Percentiles rank a stretch among this genome's conserved stretches.
Conservation (phyloP, 2,329 filamentous ascomycete genomes). For the Alternaria infectoria region DNA sequence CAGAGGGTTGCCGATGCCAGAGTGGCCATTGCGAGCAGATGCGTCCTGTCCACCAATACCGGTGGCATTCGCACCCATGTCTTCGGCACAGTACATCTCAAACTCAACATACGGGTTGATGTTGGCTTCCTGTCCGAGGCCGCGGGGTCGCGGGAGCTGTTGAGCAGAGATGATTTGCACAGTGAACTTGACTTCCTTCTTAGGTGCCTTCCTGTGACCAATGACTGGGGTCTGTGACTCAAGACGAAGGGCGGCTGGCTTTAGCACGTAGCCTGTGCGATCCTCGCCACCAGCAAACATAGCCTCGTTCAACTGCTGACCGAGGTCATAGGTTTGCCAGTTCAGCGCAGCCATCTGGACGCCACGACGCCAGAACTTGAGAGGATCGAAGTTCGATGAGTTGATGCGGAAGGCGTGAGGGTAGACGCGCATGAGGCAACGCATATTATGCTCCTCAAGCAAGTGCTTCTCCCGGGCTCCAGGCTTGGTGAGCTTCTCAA, state of each 20-base stretch:
- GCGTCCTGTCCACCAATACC: conserved; percentile 71
- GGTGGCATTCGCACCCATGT: conserved; percentile 78
- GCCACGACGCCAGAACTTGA: conserved; percentile 91
- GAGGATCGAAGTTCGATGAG: conserved; percentile 93
- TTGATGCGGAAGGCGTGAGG: conserved; percentile 80
- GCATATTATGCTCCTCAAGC: conserved; percentile 88
- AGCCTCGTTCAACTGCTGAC: conserved; percentile 94
- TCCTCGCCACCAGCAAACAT: conserved; percentile 95
- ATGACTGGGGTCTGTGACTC: conserved; percentile 46
- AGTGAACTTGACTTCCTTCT: conserved; percentile 82
- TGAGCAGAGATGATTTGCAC: conserved; percentile 93
- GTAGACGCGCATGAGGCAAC: conserved; percentile 87
- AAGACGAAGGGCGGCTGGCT: conserved; percentile 79
- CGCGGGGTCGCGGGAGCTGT: conserved; percentile 84
- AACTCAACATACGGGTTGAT: conserved; percentile 95
- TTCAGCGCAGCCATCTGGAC: conserved; percentile 98
- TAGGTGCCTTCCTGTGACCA: conserved; percentile 70
- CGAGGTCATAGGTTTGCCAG: conserved; percentile 96
- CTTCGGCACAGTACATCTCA: conserved; percentile 92
- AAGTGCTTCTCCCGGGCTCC: conserved; percentile 76
- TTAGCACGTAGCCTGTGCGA: conserved; percentile 89
- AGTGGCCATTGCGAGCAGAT: conserved; percentile 68
- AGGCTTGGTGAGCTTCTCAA: conserved; percentile 79
- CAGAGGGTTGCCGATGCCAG: conserved; percentile 73
- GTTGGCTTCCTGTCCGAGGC: conserved; percentile 72